Base-by-base conservation (phyloP, 2,329 filamentous ascomycete genomes). In the Aspergillus candidus region DNA sequence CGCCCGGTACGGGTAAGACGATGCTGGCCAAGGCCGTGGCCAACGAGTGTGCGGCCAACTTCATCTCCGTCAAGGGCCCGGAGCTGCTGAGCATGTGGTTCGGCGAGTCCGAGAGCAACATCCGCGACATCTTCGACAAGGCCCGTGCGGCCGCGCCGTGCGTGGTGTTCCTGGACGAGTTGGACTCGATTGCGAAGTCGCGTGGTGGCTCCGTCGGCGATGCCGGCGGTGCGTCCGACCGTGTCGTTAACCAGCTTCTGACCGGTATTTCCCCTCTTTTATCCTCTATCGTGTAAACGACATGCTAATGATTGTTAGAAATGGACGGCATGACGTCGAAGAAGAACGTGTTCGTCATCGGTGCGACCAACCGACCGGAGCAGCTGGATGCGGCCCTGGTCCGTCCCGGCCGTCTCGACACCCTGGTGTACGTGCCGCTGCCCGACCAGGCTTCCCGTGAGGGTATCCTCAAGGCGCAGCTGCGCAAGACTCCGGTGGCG, bases 301-400 rank as follows among this genome's bases (percentile, higher is more conserved):
- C 14, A 30, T 17, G 12, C 75, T 82, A 70, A 80, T 59, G 35
- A 27, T 15, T 51, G 35, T 54, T 54, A 86, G 88, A 97, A 81
- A 96, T 97, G 91, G 91, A 97, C 58, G 91, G 91, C 61, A 97
- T 97, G 91, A 97, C 91, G 36, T 96, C 91, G 32, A 98, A 98
- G 87, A 98, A 98, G 86, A 98, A 98, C 69, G 93, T 98, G 54
- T 98, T 98, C 73, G 93, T 98, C 55, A 98, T 98, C 60, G 93
- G 93, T 69, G 93, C 93, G 36, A 98, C 93, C 71, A 98, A 98
- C 78, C 82, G 93, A 76, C 93, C 93, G 35, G 93, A 98, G 76
- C 93, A 97, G 76, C 86, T 98, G 48, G 93, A 98, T 71, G 93
- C 93, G 67, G 93, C 93, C 58, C 80, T 98, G 59, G 96, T 91